Evolutionary conservation across 192 early-diverging fungal genomes (phyloP), one percentile per base, ranked within the genome.

Genomic region (Coemansia sp.): DNA sequence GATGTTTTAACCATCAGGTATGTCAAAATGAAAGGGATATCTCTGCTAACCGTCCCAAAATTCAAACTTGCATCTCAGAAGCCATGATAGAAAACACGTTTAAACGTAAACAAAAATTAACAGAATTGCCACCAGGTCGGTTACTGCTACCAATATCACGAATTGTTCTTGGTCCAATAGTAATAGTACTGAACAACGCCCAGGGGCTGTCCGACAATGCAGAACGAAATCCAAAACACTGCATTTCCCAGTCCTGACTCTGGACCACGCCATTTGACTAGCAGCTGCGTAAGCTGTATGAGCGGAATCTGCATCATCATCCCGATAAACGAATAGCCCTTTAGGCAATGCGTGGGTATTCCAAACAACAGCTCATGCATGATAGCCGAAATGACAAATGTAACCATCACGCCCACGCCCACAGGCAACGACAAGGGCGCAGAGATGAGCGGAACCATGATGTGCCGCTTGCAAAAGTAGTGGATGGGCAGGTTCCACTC

Each of bases 401-500:
- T 90, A 6, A 84, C 68, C 28, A 91, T 58, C 37, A 84, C 78
- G 6, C 89, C 78, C 37, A 53, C 73, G 53, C 45, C 84, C 0
- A 72, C 67, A 14, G 68, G 67, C 23, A 89, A 85, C 15, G 82
- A 78, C 25, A 87, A 55, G 27, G 88, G 89, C 27, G 84, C 70
- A 41, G 84, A 87, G 55, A 91, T 73, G 64, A 91, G 79, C 40
- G 94, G 94, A 29, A 94, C 59, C 79, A 92, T 93, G 22, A 94
- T 83, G 67, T 95, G 94, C 10, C 94, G 87, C 65, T 95, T 95
- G 79, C 89, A 89, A 67, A 87, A 91, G 30, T 85, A 85, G 81
- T 92, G 89, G 30, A 95, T 93, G 19, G 94, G 94, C 55, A 86
- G 83, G 84, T 95, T 95, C 94, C 94, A 95, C 30, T 91, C 82